phyloP scores from a whole-genome alignment of 2,329 filamentous ascomycete species.

The Alternaria dauci region DNA sequence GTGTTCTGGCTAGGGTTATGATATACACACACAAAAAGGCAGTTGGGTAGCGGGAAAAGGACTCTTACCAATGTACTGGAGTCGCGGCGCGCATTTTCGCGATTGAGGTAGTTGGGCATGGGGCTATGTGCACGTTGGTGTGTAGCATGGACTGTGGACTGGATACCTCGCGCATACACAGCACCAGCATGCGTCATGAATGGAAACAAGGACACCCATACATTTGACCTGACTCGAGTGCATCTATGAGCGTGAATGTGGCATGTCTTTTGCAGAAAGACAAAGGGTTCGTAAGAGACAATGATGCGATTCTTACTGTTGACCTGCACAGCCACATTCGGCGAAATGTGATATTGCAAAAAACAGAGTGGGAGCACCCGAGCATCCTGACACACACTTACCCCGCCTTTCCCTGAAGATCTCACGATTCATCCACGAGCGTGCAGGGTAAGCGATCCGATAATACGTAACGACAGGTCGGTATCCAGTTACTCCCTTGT shows the following conservation, averaged over 20 bases:
- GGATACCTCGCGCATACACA: constrained; percentile 24
- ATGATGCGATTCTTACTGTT: background rate
- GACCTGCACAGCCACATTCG: background rate
- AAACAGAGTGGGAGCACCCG: background rate
- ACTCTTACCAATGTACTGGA: constrained; percentile 29
- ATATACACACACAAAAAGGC: constrained; percentile 29
- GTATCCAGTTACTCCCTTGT: background rate
- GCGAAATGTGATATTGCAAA: background rate
- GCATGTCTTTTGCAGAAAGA: background rate
- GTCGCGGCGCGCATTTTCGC: constrained; percentile 36
- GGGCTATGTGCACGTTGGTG: constrained; percentile 23
- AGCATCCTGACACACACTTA: background rate
- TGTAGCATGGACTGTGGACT: constrained; percentile 17
- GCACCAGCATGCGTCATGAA: constrained; percentile 21
- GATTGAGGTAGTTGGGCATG: constrained; percentile 17
- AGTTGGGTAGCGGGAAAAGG: constrained; percentile 35
- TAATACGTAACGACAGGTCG: background rate
- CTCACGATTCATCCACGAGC: background rate
- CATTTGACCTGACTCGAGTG: background rate
- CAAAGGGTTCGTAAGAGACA: background rate
- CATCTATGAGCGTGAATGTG: background rate
- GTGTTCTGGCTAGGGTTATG: constrained; percentile 21
- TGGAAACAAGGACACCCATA: constrained; percentile 3
- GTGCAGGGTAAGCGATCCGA: background rate
- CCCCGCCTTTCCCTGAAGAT: background rate